A percentile compares a stretch with the other conserved stretches of the same genome.
phyloP scores from a whole-genome alignment of 208 protist genomes.

The Acanthamoeba healyi region DNA sequence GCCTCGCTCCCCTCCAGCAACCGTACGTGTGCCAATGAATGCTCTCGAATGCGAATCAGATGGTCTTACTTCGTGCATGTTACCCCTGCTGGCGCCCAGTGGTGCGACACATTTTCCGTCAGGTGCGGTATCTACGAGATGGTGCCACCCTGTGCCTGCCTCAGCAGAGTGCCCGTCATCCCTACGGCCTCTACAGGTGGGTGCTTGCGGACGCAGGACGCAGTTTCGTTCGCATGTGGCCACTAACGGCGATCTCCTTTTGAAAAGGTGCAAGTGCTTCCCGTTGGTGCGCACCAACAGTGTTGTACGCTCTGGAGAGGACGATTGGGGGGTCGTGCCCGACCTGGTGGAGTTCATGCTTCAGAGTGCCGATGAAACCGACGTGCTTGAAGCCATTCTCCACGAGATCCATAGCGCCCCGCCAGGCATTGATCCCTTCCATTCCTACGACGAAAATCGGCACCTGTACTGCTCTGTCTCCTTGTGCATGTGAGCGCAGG shows the following conservation, averaged over 20 bases:
- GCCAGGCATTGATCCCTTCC: not conserved
- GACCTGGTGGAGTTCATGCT: not conserved
- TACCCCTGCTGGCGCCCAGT: not conserved
- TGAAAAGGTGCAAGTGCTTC: not conserved
- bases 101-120: slow-evolving; percentile 17
- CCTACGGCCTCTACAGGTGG: slow-evolving; percentile 12
- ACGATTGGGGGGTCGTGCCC: not conserved
- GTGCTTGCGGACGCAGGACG: not conserved
- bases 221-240: too few species aligned
- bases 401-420: not conserved
- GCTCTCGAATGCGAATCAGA: too few species aligned
- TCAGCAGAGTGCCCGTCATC: not conserved
- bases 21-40: too few species aligned
- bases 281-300: not conserved
- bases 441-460: slow-evolving; percentile 7
- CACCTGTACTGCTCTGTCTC: not conserved
- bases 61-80: too few species aligned
- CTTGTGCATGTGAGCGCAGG: not conserved
- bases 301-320: too few species aligned
- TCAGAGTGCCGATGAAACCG: slow-evolving; percentile 1
- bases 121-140: not conserved
- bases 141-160: not conserved
- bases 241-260: not conserved
- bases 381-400: not conserved
- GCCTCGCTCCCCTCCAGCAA: not conserved